phyloP scores from a whole-genome alignment of 441 rosid genomes.

The Jatropha podagrica region DNA sequence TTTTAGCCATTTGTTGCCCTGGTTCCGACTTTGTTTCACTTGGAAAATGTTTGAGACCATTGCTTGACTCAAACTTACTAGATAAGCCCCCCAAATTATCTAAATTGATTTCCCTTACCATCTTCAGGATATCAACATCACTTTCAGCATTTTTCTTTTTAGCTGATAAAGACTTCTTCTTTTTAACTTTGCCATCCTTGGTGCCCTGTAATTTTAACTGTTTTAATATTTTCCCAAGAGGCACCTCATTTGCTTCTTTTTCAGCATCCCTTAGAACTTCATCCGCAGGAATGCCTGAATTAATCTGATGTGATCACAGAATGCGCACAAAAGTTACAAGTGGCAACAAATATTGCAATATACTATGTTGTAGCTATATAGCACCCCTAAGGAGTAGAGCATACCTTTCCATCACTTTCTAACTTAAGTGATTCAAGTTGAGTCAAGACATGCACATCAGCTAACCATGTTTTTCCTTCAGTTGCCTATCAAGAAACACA shows the following conservation, averaged over 20 bases:
- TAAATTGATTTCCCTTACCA: conserved; percentile 94
- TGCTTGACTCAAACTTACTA: conserved; percentile 73
- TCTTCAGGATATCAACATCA: conserved; percentile 82
- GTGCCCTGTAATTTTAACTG: conserved; percentile 66
- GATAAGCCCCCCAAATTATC: conserved; percentile 56
- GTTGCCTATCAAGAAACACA: conserved; percentile 46
- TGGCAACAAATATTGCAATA: conserved; percentile 16
- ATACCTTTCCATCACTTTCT: conserved; percentile 60
- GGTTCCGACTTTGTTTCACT: conserved; percentile 37
- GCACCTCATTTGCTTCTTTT: conserved; percentile 75
- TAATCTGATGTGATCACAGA: conserved; percentile 45
- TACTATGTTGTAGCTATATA: conserved; percentile 17
- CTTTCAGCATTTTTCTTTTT: conserved; percentile 53
- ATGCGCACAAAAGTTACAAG: conserved; percentile 24
- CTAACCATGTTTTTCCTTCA: conserved; percentile 78
- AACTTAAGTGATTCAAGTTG: conserved; percentile 74
- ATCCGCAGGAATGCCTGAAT: conserved; percentile 43
- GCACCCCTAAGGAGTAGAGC: conserved; percentile 25
- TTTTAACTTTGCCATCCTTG: conserved; percentile 58
- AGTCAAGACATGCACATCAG: conserved; percentile 71
- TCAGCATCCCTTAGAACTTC: conserved; percentile 58
- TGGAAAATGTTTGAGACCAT: conserved; percentile 70
- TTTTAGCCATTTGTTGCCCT: conserved; percentile 53
- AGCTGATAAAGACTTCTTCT: conserved; percentile 48
- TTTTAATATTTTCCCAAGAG: conserved; percentile 79